Evolutionary conservation across 2,329 filamentous ascomycete genomes (phyloP).

Genomic region (Aspergillus sp.): DNA sequence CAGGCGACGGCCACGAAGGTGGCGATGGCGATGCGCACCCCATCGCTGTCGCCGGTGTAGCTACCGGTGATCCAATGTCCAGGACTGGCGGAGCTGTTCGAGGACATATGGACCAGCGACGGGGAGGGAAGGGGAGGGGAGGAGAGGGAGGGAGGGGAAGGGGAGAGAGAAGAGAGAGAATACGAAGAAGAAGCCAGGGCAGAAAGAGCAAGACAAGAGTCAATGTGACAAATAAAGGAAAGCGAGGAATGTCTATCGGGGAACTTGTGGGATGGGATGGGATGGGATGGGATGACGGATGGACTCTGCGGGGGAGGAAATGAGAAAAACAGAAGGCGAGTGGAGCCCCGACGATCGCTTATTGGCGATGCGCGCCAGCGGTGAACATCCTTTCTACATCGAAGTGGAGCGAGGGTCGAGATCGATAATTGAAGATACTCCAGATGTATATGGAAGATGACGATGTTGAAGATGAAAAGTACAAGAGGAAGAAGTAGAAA

Average conservation of each 20-base stretch:
- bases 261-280: background rate
- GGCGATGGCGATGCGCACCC: conserved; percentile 28
- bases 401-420: background rate
- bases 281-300: background rate
- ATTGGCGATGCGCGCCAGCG: background rate
- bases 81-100: conserved; percentile 25
- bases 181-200: background rate
- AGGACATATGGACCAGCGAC: conserved; percentile 17
- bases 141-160: background rate
- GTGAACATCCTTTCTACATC: background rate
- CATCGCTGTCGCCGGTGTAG: conserved; percentile 19
- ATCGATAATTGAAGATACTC: no score
- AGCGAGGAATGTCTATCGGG: background rate
- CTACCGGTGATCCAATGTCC: conserved; percentile 29
- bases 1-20: conserved; percentile 36
- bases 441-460: no score
- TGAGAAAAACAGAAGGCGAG: background rate
- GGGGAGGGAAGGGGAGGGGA: background rate
- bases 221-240: background rate
- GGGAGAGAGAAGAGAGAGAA: background rate
- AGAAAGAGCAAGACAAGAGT: background rate
- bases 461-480: background rate
- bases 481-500: background rate
- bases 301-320: background rate
- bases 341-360: background rate